Conservation (phyloP, 1,284 basidiomycete genomes). For the Anthracocystis panici-leucophaei region DNA sequence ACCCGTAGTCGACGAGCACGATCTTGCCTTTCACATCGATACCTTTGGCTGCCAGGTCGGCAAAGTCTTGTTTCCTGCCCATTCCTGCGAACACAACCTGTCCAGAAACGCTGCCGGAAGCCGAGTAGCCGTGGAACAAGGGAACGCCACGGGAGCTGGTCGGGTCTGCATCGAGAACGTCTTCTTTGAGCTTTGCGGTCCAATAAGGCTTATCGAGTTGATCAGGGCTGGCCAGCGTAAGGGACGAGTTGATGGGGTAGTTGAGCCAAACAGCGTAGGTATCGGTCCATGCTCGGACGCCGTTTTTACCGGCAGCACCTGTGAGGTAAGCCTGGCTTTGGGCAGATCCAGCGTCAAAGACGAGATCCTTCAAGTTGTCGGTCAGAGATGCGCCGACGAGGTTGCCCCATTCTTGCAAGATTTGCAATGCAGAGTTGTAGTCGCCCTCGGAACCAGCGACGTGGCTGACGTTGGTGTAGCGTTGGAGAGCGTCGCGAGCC, state of each 20-base stretch:
- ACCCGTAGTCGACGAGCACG: conserved; percentile 85
- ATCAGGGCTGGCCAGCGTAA: conserved; percentile 55
- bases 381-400: conserved; percentile 54
- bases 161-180: conserved; percentile 71
- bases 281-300: conserved; percentile 62
- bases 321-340: conserved; percentile 53
- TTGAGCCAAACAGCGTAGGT: conserved; percentile 68
- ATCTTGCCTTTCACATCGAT: conserved; percentile 83
- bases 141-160: conserved; percentile 71
- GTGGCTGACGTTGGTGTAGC: conserved; percentile 61
- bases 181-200: conserved; percentile 73
- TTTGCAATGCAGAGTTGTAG: conserved; percentile 51
- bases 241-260: conserved; percentile 58
- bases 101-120: conserved; percentile 72
- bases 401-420: conserved; percentile 60
- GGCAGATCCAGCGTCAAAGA: conserved; percentile 65
- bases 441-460: conserved; percentile 57
- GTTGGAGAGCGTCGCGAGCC: conserved; percentile 48
- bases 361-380: conserved; percentile 39
- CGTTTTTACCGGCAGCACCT: conserved; percentile 19
- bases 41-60: conserved; percentile 72
- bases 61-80: conserved; percentile 83
- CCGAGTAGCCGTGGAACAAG: conserved; percentile 71
- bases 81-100: conserved; percentile 85
- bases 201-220: conserved; percentile 72